Conservation (phyloP, 2,329 filamentous ascomycete genomes). For the Tolypocladium endophyticum region DNA sequence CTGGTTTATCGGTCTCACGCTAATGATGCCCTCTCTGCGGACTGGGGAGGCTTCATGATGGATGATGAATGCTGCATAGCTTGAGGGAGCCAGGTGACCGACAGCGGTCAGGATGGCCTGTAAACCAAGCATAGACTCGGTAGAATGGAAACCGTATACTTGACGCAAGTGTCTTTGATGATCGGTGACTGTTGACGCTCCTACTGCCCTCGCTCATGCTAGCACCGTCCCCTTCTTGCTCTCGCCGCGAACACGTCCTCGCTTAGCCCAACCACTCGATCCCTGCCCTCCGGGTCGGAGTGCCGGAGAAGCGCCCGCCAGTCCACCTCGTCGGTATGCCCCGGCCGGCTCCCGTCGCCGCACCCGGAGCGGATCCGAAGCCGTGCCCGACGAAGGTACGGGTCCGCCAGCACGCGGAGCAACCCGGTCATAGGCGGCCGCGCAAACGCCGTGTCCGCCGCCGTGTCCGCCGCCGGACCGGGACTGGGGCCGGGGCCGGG, state of each 20-base stretch:
- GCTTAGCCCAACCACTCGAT: slow-evolving; percentile 8
- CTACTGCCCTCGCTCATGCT: no score
- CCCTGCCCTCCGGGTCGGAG: slow-evolving; percentile 18
- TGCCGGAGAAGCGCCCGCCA: slow-evolving; percentile 19
- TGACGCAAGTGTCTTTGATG: not conserved
- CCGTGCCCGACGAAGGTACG: slow-evolving; percentile 29
- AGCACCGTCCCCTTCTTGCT: not conserved
- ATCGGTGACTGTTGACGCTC: not conserved
- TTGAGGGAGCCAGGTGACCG: slow-evolving; percentile 3
- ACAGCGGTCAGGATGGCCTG: slow-evolving; percentile 5
- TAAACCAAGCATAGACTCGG: slow-evolving; percentile 25
- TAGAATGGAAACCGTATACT: slow-evolving; percentile 21
- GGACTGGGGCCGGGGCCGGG: not conserved
- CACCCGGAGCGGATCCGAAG: slow-evolving; percentile 26
- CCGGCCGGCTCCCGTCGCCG: slow-evolving; percentile 4
- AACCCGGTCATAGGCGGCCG: slow-evolving; percentile 22
- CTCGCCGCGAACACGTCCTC: not conserved
- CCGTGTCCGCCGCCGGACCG: not conserved
- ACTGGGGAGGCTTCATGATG: slow-evolving; percentile 13
- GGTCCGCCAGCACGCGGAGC: slow-evolving; percentile 31
- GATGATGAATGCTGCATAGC: slow-evolving; percentile 13
- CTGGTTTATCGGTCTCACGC: slow-evolving; percentile 15
- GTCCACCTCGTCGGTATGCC: slow-evolving; percentile 12
- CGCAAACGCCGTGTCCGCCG: slow-evolving; percentile 7
- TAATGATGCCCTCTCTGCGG: slow-evolving; percentile 5